Conservation (phyloP, 176 grass and related monocot genomes). For the Hordeum marinum region DNA sequence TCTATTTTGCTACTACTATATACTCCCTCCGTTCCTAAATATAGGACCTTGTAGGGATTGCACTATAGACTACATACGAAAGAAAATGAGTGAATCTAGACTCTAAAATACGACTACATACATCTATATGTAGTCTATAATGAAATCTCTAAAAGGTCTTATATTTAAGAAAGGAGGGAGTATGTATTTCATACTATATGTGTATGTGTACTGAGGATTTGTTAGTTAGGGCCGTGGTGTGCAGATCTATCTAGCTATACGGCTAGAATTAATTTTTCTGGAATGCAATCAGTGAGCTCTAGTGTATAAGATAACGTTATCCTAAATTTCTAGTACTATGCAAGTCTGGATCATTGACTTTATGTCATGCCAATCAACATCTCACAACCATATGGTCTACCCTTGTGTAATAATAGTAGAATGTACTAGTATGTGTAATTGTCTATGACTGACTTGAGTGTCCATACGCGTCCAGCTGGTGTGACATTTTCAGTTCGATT, state of each 20-base stretch:
- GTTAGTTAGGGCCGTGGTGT: neutral
- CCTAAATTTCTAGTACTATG: neutral
- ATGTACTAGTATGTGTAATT: neutral
- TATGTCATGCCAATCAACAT: neutral
- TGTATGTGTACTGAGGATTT: neutral
- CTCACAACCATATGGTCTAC: neutral
- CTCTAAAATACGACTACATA: too few relatives aligned
- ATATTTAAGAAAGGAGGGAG: too few relatives aligned
- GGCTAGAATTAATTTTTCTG: neutral
- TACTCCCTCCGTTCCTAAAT: neutral
- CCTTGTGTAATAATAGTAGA: neutral
- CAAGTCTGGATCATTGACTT: neutral
- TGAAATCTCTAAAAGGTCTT: too few relatives aligned
- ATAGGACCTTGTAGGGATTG: too few relatives aligned
- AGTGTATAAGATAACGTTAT: neutral
- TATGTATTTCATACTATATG: neutral
- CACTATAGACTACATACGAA: too few relatives aligned
- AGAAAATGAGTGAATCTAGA: too few relatives aligned
- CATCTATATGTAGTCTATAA: too few relatives aligned
- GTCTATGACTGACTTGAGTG: neutral
- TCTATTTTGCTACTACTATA: neutral
- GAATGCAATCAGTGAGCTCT: neutral
- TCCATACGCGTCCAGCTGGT: neutral
- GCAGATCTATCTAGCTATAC: neutral
- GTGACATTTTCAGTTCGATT: neutral